Conservation (phyloP, 2,329 filamentous ascomycete species). For the Fusarium agapanthi region DNA sequence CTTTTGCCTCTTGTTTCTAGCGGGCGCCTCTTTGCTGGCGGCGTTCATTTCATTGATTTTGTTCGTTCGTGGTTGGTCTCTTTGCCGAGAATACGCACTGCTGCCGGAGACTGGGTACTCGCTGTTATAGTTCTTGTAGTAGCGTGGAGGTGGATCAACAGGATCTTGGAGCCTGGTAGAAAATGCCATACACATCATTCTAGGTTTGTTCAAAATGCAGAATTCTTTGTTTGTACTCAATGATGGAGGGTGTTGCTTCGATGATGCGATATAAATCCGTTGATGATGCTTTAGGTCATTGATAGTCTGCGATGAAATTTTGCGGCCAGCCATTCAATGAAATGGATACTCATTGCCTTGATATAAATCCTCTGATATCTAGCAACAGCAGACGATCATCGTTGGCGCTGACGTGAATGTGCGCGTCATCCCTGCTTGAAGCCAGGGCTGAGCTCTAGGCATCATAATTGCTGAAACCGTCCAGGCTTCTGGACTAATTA, state of each 20-base stretch:
- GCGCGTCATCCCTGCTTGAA: background rate
- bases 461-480: background rate
- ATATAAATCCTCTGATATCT: background rate
- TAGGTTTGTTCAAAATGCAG: background rate
- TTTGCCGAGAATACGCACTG: background rate
- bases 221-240: background rate
- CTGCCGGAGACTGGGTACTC: background rate
- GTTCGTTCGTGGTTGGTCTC: background rate
- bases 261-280: background rate
- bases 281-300: background rate
- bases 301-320: background rate
- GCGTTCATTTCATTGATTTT: background rate
- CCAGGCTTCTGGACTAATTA: background rate
- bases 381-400: background rate
- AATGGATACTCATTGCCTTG: background rate
- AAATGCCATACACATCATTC: background rate
- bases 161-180: background rate
- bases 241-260: background rate
- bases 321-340: background rate
- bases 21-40: background rate
- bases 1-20: background rate
- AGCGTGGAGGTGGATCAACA: background rate
- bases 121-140: background rate
- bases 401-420: background rate
- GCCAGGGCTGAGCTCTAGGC: constrained; percentile 9